Evolutionary conservation across 352 stramenopile species (phyloP), one percentile per base, ranked within the genome.

Genomic region (Phytophthora palmivora): DNA sequence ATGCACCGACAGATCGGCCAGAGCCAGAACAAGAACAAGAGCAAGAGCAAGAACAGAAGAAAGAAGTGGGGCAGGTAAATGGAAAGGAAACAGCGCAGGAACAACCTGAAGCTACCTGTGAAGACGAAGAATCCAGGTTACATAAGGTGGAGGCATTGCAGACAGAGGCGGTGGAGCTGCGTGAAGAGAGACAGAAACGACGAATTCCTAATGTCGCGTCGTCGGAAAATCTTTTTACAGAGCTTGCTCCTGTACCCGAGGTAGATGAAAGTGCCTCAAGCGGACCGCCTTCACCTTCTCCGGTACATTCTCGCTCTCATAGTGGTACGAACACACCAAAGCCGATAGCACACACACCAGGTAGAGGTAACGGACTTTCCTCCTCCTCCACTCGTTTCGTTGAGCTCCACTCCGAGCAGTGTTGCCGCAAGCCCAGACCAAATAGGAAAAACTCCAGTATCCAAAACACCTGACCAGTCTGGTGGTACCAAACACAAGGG

Each of bases 181-280:
- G 58, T 24, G 63, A 74, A 47, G 63, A 70, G 21, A 65, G 67
- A 33, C 67, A 71, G 7, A 66, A 74, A 42, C 59, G 59, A 43
- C 56, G 53, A 12, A 54, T 71, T 34, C 49, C 46, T 15, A 37
- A 51, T 42, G 50, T 41, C 12, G 16, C 37, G 14, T 68, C 67
- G 1, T 51, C 70, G 1, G 76, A 84, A 16, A 67, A 57, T 44
- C 63, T 77, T 21, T 86, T 81, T 59, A 79, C 63, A 10, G 73
- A 79, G 38, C 59, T 88, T 8, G 38, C 63, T 36, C 60, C 76
- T 16, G 74, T 88, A 21, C 72, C 75, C 3, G 78, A 88, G 48
- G 70, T 79, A 12, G 78, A 86, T 50, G 74, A 86, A 71, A 76
- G 76, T 33, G 70, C 44, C 21, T 78, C 69, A 7, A 74, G 59